phyloP scores from a whole-genome alignment of 257 asterid genomes.

The Solanum corneliomulleri region DNA sequence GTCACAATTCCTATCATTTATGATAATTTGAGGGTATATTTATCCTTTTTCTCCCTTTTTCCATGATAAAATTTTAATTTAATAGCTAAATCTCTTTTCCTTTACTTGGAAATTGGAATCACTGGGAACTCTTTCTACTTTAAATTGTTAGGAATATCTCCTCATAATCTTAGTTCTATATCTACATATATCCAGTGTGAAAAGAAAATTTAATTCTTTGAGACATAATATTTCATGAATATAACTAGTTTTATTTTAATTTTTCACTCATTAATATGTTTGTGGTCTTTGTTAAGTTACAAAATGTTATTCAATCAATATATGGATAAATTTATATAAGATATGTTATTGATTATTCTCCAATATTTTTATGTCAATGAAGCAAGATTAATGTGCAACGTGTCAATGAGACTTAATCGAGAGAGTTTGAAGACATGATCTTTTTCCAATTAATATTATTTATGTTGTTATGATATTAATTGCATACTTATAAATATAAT shows the following conservation, averaged over 20 bases:
- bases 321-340: not conserved
- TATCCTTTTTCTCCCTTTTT: too few species aligned
- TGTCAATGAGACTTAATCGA: not conserved
- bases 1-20: too few species aligned
- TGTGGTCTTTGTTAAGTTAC: not conserved
- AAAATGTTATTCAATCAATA: not conserved
- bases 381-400: not conserved
- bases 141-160: not conserved
- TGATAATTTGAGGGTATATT: too few species aligned
- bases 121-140: not conserved
- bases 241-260: too few species aligned
- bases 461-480: too few species aligned
- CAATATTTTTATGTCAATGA: not conserved
- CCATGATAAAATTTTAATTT: too few species aligned
- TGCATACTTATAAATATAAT: too few species aligned
- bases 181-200: not conserved
- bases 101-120: not conserved
- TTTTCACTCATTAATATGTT: not conserved
- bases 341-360: not conserved
- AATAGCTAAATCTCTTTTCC: not conserved
- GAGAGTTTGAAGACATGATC: not conserved
- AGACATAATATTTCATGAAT: not conserved
- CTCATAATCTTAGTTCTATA: not conserved
- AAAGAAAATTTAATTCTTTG: not conserved
- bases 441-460: too few species aligned